Percentiles rank a stretch among this genome's conserved stretches.
Conservation (phyloP, 192 early-diverging fungal genomes). For the Coemansia sp. region DNA sequence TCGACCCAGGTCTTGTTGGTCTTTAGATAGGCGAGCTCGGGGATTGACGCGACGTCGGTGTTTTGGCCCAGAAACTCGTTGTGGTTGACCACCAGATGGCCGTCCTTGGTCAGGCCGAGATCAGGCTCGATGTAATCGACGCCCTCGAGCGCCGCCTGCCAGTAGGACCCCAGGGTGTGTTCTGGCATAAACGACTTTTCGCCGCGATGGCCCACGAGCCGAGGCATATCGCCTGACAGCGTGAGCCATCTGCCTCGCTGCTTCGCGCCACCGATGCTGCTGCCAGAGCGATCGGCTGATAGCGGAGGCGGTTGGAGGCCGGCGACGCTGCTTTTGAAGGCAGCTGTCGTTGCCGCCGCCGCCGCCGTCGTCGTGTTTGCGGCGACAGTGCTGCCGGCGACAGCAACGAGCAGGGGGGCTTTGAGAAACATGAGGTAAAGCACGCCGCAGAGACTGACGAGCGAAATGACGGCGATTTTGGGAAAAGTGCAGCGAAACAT, state of each 20-base stretch:
- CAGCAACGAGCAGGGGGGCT: background rate
- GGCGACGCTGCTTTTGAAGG: background rate
- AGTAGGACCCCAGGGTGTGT: slow-evolving; percentile 46
- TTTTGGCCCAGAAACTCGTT: slow-evolving; percentile 49
- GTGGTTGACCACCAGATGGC: slow-evolving; percentile 51
- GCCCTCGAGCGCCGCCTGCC: slow-evolving; percentile 49
- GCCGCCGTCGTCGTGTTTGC: background rate
- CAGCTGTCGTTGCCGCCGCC: background rate
- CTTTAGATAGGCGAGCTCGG: slow-evolving; percentile 23
- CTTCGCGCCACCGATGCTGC: too few species aligned
- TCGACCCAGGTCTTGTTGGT: slow-evolving; percentile 38
- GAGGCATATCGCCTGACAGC: slow-evolving; percentile 22
- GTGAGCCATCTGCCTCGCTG: slow-evolving; percentile 26
- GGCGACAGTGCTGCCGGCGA: background rate
- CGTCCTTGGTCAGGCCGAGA: slow-evolving; percentile 44
- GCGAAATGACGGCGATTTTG: background rate
- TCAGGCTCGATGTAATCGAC: slow-evolving; percentile 53
- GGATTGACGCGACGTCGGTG: slow-evolving; percentile 33
- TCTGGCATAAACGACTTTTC: slow-evolving; percentile 56
- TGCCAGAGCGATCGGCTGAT: too few species aligned
- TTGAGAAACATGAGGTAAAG: background rate
- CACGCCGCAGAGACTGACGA: background rate
- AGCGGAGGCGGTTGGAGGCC: background rate
- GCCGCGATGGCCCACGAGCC: slow-evolving; percentile 49
- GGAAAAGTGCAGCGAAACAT: background rate